Conservation (phyloP, 2,329 filamentous ascomycete genomes). For the Pestalotiopsis fici region DNA sequence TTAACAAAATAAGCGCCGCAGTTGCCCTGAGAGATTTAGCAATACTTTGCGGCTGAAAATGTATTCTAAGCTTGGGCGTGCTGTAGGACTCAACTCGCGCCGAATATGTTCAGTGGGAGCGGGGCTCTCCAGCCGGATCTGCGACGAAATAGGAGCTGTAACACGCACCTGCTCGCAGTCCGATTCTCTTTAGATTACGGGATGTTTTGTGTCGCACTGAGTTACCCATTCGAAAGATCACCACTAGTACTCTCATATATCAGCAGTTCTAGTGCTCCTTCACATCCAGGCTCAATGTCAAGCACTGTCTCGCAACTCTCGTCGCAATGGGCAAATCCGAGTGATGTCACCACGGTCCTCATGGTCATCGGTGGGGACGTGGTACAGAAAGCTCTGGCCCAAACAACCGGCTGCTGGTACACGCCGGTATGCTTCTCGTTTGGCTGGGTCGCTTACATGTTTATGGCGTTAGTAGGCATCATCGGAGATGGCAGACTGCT, state of each 20-base stretch:
- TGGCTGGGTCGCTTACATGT: slow-evolving; percentile 22
- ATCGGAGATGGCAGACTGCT: slow-evolving; percentile 21
- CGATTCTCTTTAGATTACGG: too few relatives aligned
- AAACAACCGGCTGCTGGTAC: slow-evolving; percentile 14
- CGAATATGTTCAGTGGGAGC: too few relatives aligned
- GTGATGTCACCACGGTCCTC: slow-evolving; percentile 16
- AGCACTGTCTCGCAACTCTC: neutral
- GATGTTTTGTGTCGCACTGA: too few relatives aligned
- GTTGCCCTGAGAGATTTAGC: neutral
- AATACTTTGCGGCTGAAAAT: neutral
- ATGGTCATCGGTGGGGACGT: slow-evolving; percentile 22
- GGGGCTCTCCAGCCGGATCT: too few relatives aligned
- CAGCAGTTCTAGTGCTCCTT: neutral
- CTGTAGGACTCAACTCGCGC: too few relatives aligned
- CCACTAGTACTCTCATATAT: neutral
- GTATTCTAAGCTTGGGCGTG: neutral
- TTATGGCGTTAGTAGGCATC: slow-evolving; percentile 14
- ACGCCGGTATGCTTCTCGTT: slow-evolving; percentile 24
- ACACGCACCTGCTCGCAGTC: too few relatives aligned
- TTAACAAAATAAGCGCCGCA: neutral
- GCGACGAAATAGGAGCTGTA: too few relatives aligned
- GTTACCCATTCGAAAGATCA: neutral
- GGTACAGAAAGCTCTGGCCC: slow-evolving; percentile 19
- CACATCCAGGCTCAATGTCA: neutral
- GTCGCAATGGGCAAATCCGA: slow-evolving; percentile 13